Conservation (phyloP, 164 flowering plant species). For the Malania oleifera region DNA sequence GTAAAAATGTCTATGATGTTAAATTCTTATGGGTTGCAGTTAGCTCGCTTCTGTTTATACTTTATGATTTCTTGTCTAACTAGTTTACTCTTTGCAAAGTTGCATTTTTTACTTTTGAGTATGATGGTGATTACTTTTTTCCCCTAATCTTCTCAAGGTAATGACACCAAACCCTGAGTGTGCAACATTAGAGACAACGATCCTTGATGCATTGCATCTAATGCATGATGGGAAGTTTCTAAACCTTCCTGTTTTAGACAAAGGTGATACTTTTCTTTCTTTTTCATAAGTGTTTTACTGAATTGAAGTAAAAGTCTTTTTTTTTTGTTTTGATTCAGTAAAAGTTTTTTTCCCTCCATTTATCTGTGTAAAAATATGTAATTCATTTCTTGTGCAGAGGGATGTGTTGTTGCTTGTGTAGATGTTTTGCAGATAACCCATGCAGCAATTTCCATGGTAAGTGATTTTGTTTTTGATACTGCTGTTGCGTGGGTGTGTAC, state of each 20-base stretch:
- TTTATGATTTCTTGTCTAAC: not conserved
- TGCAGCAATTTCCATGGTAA: constrained; percentile 97
- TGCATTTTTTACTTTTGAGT: not conserved
- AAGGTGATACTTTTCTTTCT: constrained; percentile 36
- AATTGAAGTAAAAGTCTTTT: no score
- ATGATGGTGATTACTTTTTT: not conserved
- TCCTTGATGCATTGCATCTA: constrained; percentile 89
- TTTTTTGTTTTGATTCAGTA: not conserved
- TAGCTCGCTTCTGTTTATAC: not conserved
- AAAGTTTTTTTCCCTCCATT: not conserved
- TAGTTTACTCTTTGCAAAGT: not conserved
- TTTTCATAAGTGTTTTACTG: not conserved
- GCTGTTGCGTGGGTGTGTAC: not conserved
- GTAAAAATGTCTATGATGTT: no score
- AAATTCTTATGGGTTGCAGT: no score
- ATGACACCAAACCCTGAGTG: constrained; percentile 96
- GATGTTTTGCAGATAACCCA: constrained; percentile 97
- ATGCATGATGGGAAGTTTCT: constrained; percentile 97
- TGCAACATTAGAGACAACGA: constrained; percentile 77
- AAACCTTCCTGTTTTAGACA: constrained; percentile 90
- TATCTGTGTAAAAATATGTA: not conserved
- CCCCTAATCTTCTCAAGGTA: constrained; percentile 40
- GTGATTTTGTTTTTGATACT: constrained; percentile 1
- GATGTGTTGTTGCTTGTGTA: constrained; percentile 66
- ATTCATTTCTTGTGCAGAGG: constrained; percentile 54